Evolutionary conservation across 495 filamentous ascomycete genomes (phyloP).

Genomic region (Lepidopterella palustris): DNA sequence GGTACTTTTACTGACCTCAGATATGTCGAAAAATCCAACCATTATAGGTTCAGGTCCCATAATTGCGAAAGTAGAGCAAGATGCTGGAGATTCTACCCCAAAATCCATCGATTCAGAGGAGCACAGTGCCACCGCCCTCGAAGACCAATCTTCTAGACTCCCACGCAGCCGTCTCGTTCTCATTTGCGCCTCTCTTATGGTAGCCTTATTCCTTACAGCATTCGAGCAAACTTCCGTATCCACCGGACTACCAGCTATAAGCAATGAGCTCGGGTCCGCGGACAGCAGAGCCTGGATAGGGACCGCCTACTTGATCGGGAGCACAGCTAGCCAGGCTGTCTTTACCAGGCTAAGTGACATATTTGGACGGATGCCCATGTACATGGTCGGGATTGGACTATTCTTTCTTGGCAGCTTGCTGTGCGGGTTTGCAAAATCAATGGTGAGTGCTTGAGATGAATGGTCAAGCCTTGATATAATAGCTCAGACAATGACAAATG

Average conservation of each 20-base stretch:
- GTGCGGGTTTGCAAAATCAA: neutral
- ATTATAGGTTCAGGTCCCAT: too few relatives aligned
- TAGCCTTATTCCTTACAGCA: neutral
- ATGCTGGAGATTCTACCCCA: too few relatives aligned
- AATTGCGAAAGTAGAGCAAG: too few relatives aligned
- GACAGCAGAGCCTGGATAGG: neutral
- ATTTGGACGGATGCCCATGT: neutral
- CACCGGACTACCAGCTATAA: neutral
- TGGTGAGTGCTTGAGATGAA: too few relatives aligned
- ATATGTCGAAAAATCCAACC: too few relatives aligned
- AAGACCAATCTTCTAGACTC: neutral
- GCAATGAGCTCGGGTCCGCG: neutral
- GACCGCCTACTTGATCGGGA: neutral
- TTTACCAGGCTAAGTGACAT: neutral
- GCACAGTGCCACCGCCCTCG: too few relatives aligned
- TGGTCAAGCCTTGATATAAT: too few relatives aligned
- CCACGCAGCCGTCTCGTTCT: neutral
- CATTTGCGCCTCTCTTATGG: neutral
- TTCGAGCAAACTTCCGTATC: neutral
- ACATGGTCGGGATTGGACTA: neutral
- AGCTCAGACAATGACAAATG: too few relatives aligned
- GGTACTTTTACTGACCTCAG: too few relatives aligned
- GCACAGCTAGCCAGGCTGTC: neutral
- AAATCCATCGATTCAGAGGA: too few relatives aligned
- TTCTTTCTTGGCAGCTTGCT: neutral